phyloP scores from a whole-genome alignment of 345 rosid species.

The Hirschfeldia incana region DNA sequence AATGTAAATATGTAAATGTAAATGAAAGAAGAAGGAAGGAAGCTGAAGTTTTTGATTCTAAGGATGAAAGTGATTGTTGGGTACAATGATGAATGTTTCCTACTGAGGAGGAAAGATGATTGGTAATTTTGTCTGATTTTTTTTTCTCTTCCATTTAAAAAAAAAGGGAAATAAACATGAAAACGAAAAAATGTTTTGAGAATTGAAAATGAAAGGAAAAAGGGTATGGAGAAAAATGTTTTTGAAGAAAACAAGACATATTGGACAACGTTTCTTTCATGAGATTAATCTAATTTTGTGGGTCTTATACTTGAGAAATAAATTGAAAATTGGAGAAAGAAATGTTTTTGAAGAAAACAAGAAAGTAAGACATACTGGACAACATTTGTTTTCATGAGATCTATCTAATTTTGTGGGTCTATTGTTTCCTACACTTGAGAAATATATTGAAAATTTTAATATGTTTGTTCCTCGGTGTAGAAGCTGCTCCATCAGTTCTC shows the following conservation, averaged over 20 bases:
- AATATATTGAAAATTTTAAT: not conserved
- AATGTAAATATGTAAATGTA: slow-evolving; percentile 24
- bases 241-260: not conserved
- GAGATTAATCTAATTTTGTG: slow-evolving; percentile 9
- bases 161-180: not conserved
- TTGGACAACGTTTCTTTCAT: slow-evolving; percentile 26
- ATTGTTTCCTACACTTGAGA: slow-evolving; percentile 12
- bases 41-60: slow-evolving; percentile 23
- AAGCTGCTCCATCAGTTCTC: slow-evolving; percentile 25
- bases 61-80: slow-evolving; percentile 69
- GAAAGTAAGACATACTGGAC: slow-evolving; percentile 8
- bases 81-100: slow-evolving; percentile 98
- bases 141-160: not conserved
- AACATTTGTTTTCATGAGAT: slow-evolving; percentile 23
- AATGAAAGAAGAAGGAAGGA: slow-evolving; percentile 29
- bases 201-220: not conserved
- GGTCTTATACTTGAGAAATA: slow-evolving; percentile 14
- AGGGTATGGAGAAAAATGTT: slow-evolving; percentile 6
- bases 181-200: not conserved
- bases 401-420: not conserved
- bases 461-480: slow-evolving; percentile 15
- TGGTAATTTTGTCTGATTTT: slow-evolving; percentile 46
- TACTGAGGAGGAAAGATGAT: slow-evolving; percentile 87
- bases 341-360: not conserved
- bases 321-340: slow-evolving; percentile 10